Percentiles rank a stretch among this genome's conserved stretches.
These are phyloP conservation scores for Malassezia nana DNA, from an alignment of 1,284 basidiomycete species.

Conservation along the genomic window DNA sequence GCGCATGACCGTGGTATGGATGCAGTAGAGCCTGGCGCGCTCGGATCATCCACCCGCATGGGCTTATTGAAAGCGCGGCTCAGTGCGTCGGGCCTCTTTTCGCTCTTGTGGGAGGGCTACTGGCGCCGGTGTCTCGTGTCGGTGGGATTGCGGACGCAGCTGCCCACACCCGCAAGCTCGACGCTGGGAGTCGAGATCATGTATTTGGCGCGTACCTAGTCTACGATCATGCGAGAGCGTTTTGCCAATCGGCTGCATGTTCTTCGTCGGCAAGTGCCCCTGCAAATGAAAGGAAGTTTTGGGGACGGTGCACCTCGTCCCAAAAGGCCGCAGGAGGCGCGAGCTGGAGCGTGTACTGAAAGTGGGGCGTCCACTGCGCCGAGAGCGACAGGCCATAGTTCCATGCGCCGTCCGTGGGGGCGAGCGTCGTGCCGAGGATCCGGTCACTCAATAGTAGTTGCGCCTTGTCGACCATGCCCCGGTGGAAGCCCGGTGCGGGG, in stretches of 20 bases:
- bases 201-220: slow-evolving; percentile 7
- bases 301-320: slow-evolving; percentile 79
- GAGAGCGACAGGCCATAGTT: slow-evolving; percentile 54
- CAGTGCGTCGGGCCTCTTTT: slow-evolving; percentile 64
- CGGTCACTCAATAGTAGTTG: slow-evolving; percentile 85
- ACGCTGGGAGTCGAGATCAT: slow-evolving; percentile 8
- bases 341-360: slow-evolving; percentile 75
- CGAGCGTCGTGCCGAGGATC: slow-evolving; percentile 45
- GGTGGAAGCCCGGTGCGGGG: slow-evolving; percentile 68
- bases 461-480: slow-evolving; percentile 84
- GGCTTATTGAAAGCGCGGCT: slow-evolving; percentile 77
- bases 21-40: background rate
- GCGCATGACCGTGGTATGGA: background rate
- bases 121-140: slow-evolving; percentile 78
- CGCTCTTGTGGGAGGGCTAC: slow-evolving; percentile 88
- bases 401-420: slow-evolving; percentile 34
- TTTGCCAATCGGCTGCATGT: slow-evolving; percentile 36
- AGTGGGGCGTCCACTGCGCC: slow-evolving; percentile 78
- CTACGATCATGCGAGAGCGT: slow-evolving; percentile 32
- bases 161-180: slow-evolving; percentile 44
- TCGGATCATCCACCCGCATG: slow-evolving; percentile 38
- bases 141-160: slow-evolving; percentile 74
- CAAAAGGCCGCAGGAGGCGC: slow-evolving; percentile 90
- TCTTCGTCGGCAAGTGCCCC: slow-evolving; percentile 22
- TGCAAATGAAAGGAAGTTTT: slow-evolving; percentile 47